Evolutionary conservation across 2,329 filamentous ascomycete genomes (phyloP).

Genomic region (Gaeumannomyces sp.): DNA sequence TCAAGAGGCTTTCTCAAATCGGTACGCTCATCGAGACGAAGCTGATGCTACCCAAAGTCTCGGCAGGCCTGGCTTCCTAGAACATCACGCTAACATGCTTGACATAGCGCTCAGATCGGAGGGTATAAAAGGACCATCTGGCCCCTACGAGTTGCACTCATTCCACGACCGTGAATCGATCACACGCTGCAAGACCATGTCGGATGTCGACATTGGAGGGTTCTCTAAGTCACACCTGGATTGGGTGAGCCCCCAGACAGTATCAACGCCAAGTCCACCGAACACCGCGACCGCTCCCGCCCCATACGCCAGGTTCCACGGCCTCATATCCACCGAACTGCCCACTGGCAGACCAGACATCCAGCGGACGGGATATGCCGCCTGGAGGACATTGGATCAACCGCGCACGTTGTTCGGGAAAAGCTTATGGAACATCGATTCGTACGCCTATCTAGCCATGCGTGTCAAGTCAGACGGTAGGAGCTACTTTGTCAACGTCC

Average conservation of each 20-base stretch:
- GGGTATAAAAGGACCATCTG: constrained; percentile 57
- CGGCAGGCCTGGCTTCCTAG: not conserved
- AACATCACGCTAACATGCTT: not conserved
- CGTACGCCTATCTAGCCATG: constrained; percentile 80
- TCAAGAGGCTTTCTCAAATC: constrained; percentile 49
- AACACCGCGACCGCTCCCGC: constrained; percentile 15
- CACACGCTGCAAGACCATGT: constrained; percentile 67
- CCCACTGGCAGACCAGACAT: constrained; percentile 69
- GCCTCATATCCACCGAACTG: constrained; percentile 78
- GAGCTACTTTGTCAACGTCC: constrained; percentile 90
- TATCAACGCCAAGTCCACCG: constrained; percentile 13
- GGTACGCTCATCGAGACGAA: constrained; percentile 31
- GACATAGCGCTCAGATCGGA: constrained; percentile 61
- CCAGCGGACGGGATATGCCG: constrained; percentile 79
- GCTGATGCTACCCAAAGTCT: not conserved
- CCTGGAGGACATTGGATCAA: constrained; percentile 77
- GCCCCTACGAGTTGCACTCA: constrained; percentile 57
- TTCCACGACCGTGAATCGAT: constrained; percentile 50
- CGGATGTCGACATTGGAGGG: constrained; percentile 79
- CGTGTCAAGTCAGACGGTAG: constrained; percentile 86
- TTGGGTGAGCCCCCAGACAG: constrained; percentile 37
- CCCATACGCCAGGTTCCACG: constrained; percentile 75
- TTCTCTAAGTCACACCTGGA: constrained; percentile 71
- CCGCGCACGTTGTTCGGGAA: constrained; percentile 78
- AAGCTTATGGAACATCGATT: constrained; percentile 81